Base-by-base conservation (phyloP, 2,329 filamentous ascomycete genomes). In the Fusarium anthophilum region DNA sequence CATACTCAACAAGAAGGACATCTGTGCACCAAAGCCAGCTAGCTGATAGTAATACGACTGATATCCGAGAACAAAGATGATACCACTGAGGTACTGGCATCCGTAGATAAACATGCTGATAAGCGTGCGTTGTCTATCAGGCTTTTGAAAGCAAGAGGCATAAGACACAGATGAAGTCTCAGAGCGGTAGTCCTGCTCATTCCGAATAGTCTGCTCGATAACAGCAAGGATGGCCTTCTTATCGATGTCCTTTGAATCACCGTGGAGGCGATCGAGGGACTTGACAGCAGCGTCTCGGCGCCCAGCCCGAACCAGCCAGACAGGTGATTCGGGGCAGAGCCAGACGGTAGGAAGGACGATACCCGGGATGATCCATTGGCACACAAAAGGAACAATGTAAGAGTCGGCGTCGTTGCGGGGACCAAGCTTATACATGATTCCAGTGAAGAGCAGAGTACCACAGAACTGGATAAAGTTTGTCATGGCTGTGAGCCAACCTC, bases 21-120 rank as follows among this genome's bases (percentile, higher is more conserved):
- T 79, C 6, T 69, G 57, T 1, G 80, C 81, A 47, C 77, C 79
- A 69, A 82, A 84, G 14, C 84, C 84, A 15, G 84, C 83, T 6
- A 85, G 76, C 65, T 86, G 81, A 54, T 82, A 77, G 71, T 85
- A 86, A 74, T 86, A 86, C 6, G 83, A 84, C n/a, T 77, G 76
- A 67, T 86, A 86, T 12, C 76, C 72, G 5, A 80, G 75, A 3
- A 80, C 76, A 32, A 85, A 85, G 30, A 78, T 70, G 32, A 83
- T 78, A 13, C 82, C 83, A 6, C 76, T 77, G 6, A 84, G 72
- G 3, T 77, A 74, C 66, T 84, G 81, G 51, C 84, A 82, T 41
- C 73, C 78, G 11, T 84, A 70, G 11, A 82, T 82, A 8, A 78
- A 75, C 30, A 83, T 80, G 20, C 80, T 81, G 60, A 86, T 80